Evolutionary conservation across 2,329 filamentous ascomycete species (phyloP).

Genomic region (Pezicula radicicola): DNA sequence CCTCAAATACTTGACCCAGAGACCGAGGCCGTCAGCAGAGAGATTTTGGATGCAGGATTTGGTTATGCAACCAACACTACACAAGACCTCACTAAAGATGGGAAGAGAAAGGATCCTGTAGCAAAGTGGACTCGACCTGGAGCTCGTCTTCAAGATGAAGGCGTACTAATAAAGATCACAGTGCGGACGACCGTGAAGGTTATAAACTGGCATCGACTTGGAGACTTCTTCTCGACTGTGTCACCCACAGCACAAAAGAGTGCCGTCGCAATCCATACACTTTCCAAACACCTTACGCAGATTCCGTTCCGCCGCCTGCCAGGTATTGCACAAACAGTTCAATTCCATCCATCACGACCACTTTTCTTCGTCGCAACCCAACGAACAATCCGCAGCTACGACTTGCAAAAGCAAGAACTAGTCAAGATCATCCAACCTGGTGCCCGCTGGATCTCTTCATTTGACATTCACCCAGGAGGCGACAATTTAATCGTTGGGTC

Average conservation of each 20-base stretch:
- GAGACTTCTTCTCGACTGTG: constrained; percentile 92
- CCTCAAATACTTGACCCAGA: constrained; percentile 71
- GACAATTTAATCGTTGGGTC: constrained; percentile 94
- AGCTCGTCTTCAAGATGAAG: constrained; percentile 67
- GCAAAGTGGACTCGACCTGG: constrained; percentile 84
- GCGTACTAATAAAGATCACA: constrained; percentile 77
- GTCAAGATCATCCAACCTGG: constrained; percentile 92
- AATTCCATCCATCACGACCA: constrained; percentile 91
- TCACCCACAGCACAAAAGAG: constrained; percentile 75
- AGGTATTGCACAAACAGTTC: constrained; percentile 78
- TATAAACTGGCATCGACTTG: constrained; percentile 88
- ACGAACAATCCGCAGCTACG: constrained; percentile 89
- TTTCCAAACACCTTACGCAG: constrained; percentile 93
- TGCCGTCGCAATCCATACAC: constrained; percentile 89
- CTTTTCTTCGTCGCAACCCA: constrained; percentile 97
- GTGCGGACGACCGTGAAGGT: constrained; percentile 81
- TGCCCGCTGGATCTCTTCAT: constrained; percentile 89
- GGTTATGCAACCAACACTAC: constrained; percentile 77
- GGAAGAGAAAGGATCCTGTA: constrained; percentile 68
- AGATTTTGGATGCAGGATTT: constrained; percentile 83
- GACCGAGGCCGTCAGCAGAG: constrained; percentile 70
- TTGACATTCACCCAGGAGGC: constrained; percentile 89
- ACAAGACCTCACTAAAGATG: constrained; percentile 46
- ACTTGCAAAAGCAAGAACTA: constrained; percentile 85
- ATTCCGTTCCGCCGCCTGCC: constrained; percentile 81